phyloP scores from a whole-genome alignment of 169 alveolate genomes.

The Cyclospora cayetanensis region DNA sequence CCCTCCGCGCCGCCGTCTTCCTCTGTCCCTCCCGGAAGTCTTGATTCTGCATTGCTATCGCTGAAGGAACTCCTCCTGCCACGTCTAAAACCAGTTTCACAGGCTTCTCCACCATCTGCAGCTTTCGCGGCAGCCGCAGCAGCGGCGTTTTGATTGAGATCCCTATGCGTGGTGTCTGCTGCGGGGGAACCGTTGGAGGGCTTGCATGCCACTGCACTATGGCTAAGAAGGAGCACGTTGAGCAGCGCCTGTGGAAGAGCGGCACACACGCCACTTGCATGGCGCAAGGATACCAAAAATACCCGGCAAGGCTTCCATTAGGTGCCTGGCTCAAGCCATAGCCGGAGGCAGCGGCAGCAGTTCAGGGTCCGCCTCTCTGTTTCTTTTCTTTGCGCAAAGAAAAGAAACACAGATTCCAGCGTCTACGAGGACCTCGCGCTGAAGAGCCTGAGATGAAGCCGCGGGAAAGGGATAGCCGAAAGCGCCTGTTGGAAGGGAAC shows the following conservation, averaged over 20 bases:
- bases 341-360: not conserved
- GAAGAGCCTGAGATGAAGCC: not conserved
- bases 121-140: not conserved
- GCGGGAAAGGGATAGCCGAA: not conserved
- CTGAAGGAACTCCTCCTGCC: not conserved
- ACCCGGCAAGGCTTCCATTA: not conserved
- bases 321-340: not conserved
- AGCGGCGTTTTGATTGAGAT: not conserved
- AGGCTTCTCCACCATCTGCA: no score
- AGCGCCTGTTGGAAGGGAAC: not conserved
- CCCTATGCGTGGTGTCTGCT: not conserved
- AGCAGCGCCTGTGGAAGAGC: slow-evolving; percentile 60
- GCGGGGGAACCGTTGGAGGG: slow-evolving; percentile 4
- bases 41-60: not conserved
- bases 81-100: not conserved
- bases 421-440: no score
- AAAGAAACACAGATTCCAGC: no score
- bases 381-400: no score
- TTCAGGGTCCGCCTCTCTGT: no score
- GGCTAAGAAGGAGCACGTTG: slow-evolving; percentile 61
- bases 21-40: not conserved
- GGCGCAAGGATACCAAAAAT: not conserved
- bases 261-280: not conserved
- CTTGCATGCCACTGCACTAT: slow-evolving; percentile 23
- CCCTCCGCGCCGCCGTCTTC: not conserved